These are phyloP conservation scores for Entomophthora muscae DNA, from an alignment of 371 early-diverging fungal species.

Conservation along the genomic window DNA sequence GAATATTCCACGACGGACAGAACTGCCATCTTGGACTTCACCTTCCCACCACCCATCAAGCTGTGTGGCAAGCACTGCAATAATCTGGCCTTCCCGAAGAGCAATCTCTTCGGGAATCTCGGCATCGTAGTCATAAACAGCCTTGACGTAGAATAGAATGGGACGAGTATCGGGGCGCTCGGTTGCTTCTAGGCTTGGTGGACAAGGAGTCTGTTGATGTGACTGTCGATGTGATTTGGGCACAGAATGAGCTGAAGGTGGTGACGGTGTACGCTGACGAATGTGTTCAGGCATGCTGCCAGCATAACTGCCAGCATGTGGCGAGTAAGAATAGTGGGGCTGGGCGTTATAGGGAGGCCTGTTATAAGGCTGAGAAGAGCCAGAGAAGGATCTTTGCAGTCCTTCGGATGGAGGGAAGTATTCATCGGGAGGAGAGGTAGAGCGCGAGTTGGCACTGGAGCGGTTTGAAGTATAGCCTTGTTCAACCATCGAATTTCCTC, in stretches of 20 bases:
- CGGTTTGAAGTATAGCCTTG: not conserved
- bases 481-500: not conserved
- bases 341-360: not conserved
- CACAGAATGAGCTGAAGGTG: not conserved
- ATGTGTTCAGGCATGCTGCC: not conserved
- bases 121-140: slow-evolving; percentile 64
- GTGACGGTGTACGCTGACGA: not conserved
- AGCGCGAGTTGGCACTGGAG: not conserved
- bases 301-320: not conserved
- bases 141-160: slow-evolving; percentile 29
- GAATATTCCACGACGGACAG: slow-evolving; percentile 24
- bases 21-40: slow-evolving; percentile 23
- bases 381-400: not conserved
- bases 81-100: slow-evolving; percentile 48
- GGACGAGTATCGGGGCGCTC: slow-evolving; percentile 3
- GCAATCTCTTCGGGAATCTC: slow-evolving; percentile 60
- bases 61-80: slow-evolving; percentile 45
- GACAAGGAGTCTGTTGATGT: too few species aligned
- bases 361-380: not conserved
- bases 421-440: not conserved
- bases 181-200: too few species aligned
- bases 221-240: too few species aligned
- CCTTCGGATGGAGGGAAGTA: not conserved
- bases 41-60: slow-evolving; percentile 63
- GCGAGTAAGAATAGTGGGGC: not conserved